Percentiles rank a stretch among this genome's conserved stretches.
These are phyloP conservation scores for Pichia kluyveri DNA, from an alignment of 805 yeast genomes.

Conservation along the genomic window DNA sequence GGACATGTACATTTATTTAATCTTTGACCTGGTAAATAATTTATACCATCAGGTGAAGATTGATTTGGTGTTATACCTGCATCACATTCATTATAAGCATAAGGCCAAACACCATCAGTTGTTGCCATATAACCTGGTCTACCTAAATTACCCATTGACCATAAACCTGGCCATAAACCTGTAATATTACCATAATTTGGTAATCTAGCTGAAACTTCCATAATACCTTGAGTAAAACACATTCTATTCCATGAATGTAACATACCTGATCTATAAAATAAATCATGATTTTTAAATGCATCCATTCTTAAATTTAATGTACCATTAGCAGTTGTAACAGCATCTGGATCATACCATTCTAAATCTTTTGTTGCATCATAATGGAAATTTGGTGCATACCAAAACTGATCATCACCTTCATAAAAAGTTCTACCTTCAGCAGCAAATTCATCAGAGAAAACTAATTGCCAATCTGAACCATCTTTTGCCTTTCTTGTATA, in stretches of 20 bases:
- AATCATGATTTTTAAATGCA: conserved; percentile 69
- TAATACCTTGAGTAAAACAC: conserved; percentile 77
- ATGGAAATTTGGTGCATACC: conserved; percentile 76
- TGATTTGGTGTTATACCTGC: conserved; percentile 94
- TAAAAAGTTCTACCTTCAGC: conserved; percentile 86
- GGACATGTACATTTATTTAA: conserved; percentile 71
- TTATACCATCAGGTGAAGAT: conserved; percentile 81
- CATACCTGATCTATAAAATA: conserved; percentile 86
- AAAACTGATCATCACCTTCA: conserved; percentile 85
- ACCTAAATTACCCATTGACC: conserved; percentile 91
- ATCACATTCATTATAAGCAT: conserved; percentile 78
- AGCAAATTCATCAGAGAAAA: conserved; percentile 86
- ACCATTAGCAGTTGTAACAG: conserved; percentile 69
- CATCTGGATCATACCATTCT: conserved; percentile 96
- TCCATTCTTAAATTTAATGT: conserved; percentile 63
- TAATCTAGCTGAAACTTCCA: conserved; percentile 68
- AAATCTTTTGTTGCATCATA: conserved; percentile 84
- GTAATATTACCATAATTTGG: conserved; percentile 72
- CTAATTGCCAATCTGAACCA: conserved; percentile 67
- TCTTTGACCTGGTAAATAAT: conserved; percentile 78
- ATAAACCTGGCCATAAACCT: conserved; percentile 95
- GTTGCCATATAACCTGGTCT: conserved; percentile 85
- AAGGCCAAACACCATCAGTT: conserved; percentile 95
- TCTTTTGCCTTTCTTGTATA: conserved; percentile 41
- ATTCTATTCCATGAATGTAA: conserved; percentile 85